Conservation (phyloP, 257 asterid genomes). For the Ajuga chamaepitys region DNA sequence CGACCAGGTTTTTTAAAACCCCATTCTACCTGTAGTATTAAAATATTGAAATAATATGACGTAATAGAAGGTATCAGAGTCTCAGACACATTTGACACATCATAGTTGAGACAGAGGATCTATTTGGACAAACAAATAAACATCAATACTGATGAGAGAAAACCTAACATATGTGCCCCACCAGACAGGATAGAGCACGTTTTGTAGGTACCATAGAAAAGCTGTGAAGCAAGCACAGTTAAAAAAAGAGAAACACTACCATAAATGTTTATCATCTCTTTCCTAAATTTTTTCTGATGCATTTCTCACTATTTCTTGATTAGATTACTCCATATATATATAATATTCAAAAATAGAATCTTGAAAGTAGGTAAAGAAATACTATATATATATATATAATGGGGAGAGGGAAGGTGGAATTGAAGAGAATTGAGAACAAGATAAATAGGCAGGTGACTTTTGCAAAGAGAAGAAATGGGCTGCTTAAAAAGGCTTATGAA, state of each 20-base stretch:
- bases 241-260: constrained; percentile 1
- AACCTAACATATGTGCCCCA: constrained; percentile 31
- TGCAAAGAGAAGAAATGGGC: constrained; percentile 65
- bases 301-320: background rate
- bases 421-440: constrained; percentile 70
- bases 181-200: constrained; percentile 5
- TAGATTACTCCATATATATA: background rate
- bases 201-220: constrained; percentile 21
- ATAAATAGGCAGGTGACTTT: constrained; percentile 68
- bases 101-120: too few relatives aligned
- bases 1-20: too few relatives aligned
- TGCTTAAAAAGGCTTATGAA: constrained; percentile 62
- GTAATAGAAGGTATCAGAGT: too few relatives aligned
- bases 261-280: constrained; percentile 16
- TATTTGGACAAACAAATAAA: too few relatives aligned
- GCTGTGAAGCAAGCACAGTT: background rate
- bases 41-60: too few relatives aligned
- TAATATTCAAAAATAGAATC: constrained; percentile 6
- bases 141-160: constrained; percentile 11
- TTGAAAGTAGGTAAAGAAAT: constrained; percentile 9
- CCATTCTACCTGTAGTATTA: too few relatives aligned
- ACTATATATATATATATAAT: constrained; percentile 16
- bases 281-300: constrained; percentile 6
- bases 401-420: constrained; percentile 72
- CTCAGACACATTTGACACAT: too few relatives aligned